Base-by-base conservation (phyloP, 495 filamentous ascomycete species). In the Endocarpon pusillum region DNA sequence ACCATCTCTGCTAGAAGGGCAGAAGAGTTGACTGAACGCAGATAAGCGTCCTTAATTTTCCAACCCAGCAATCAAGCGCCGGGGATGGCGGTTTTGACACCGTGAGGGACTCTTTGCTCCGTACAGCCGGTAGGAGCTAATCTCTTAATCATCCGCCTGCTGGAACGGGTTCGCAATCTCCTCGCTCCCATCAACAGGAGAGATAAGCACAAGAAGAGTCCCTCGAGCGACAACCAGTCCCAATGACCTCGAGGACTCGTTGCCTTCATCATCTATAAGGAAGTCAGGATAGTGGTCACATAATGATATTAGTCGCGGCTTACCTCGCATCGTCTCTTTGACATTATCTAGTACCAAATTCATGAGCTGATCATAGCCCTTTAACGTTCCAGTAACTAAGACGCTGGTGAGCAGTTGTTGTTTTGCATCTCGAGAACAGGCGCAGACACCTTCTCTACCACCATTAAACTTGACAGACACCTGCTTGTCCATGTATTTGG, bases 291-390 rank as follows among this genome's bases (percentile, higher is more conserved):
- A 31, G 21, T 20, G 14, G 17, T 25, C 30, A 33, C 16, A 25
- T 24, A 8, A 1, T 2, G n/a, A 37, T 18, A 33, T 25, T 15
- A 35, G 19, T 43, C 17, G 24, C 1, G n/a, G 44, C 49, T 12
- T 46, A 93, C 87, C 87, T 61, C 80, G 66, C 57, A 93, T 67
- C 16, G 73, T 61, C 52, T 97, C 89, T 57, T 91, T 75, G 15
- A 89, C 86, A 34, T 96, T 81, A 46, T 96, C 91, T 33, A 97
- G 63, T 15, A 97, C 89, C 35, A 97, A 61, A 53, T 96, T 97
- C 87, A 96, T 94, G 22, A 97, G 64, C 44, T 87, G 85, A 46
- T 97, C 89, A 45, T 83, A 94, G 31, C 89, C 89, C 50, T 96
- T 97, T 7, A 97, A 67, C 3, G 69, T 78, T 31, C 89, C 89